These are phyloP conservation scores for Sinapis alba DNA, from an alignment of 441 rosid genomes.

Conservation along the genomic window DNA sequence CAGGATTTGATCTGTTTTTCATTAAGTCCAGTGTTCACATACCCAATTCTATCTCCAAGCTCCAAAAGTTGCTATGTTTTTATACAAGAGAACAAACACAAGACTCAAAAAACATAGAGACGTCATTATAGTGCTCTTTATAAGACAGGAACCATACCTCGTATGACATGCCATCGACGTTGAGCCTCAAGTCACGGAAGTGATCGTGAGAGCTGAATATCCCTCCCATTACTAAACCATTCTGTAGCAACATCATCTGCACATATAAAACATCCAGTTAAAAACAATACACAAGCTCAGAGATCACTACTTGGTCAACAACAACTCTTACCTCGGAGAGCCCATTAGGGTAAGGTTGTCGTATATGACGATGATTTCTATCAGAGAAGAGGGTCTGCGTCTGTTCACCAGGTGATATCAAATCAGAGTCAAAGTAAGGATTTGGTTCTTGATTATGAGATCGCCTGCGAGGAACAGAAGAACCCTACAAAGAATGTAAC, in stretches of 20 bases:
- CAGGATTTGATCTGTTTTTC: slow-evolving; percentile 72
- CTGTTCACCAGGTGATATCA: no score
- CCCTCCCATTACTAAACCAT: slow-evolving; percentile 74
- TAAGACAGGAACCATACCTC: slow-evolving; percentile 51
- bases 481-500: slow-evolving; percentile 49
- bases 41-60: slow-evolving; percentile 89
- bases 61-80: slow-evolving; percentile 80
- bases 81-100: slow-evolving; percentile 21
- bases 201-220: slow-evolving; percentile 53
- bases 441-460: slow-evolving; percentile 53
- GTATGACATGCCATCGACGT: slow-evolving; percentile 85
- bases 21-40: slow-evolving; percentile 78
- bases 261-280: neutral
- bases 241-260: slow-evolving; percentile 77
- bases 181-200: slow-evolving; percentile 77
- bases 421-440: slow-evolving; percentile 49
- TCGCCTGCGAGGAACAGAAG: slow-evolving; percentile 48
- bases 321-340: slow-evolving; percentile 67
- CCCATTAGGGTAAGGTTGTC: slow-evolving; percentile 80
- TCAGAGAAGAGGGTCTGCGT: slow-evolving; percentile 46
- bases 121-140: neutral
- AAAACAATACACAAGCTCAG: neutral
- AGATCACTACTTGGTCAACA: slow-evolving; percentile 5
- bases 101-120: slow-evolving; percentile 7
- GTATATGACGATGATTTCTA: slow-evolving; percentile 65